Base-by-base conservation (phyloP, 345 rosid genomes). In the Pugionium cornutum region DNA sequence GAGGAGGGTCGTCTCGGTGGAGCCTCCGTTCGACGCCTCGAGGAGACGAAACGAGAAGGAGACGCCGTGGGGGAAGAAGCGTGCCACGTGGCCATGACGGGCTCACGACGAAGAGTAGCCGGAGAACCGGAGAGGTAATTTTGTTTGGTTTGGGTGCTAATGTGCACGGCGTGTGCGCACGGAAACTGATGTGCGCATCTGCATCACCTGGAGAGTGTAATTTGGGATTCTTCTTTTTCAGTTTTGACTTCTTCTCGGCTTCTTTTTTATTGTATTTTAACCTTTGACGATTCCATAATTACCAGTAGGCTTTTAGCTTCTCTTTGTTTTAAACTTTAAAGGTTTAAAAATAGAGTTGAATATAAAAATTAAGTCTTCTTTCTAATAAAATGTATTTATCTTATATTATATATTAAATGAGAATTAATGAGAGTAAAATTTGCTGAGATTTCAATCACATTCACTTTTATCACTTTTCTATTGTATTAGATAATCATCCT, bases 1-100 rank as follows among this genome's bases (percentile, higher is more conserved):
- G 79, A 78, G 4, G 82, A 82, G 3, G 75, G 78, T 31, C 76
- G 73, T 9, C 66, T 54, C 34, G 78, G 75, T 34, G 70, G 37
- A 1, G 83, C 85, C 58, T 79, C 76, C 27, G 88, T 79, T 59
- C 86, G 81, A 42, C 82, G 77, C 27, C 80, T 66, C 0, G 77
- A 75, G 69, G 76, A 70, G 53, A 80, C 53, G 34, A 77, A 47
- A 31, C 77, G 64, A 72, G 78, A 71, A 40, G 84, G 69, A 59
- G 79, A 74, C 37, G 67, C 36, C 9, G 61, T 9, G 1, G 74
- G 52, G 25, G 81, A 70, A 48, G 70, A 37, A 52, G 83, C 35
- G 56, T 63, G 63, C 69, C 69, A 71, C 11, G 69, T 58, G 73
- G 80, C 72, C 74, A 56, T 44, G 67, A 5, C 39, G 51, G 46